Percentiles rank a stretch among this genome's conserved stretches.
Conservation (phyloP, 225 moss, liverwort and hornwort species). For the Sphagnum contortum region DNA sequence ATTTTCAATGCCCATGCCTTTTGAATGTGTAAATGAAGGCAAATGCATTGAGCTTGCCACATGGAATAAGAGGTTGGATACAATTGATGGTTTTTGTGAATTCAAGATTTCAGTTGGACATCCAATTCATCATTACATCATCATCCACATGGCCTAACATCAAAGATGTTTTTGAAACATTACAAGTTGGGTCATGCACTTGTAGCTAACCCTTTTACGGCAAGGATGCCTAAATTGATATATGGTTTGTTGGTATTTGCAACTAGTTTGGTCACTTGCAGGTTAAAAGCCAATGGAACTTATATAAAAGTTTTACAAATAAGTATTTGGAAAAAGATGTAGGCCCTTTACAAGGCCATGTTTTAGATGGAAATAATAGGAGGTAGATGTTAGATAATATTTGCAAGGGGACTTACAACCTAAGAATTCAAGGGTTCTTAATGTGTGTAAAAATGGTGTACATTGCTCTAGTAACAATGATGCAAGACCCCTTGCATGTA, state of each 20-base stretch:
- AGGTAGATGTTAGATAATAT: not conserved
- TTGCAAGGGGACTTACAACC: too few relatives aligned
- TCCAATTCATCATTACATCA: not conserved
- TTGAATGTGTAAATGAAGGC: constrained; percentile 5
- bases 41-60: not conserved
- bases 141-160: not conserved
- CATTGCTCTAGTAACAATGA: too few relatives aligned
- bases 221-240: not conserved
- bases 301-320: not conserved
- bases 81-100: constrained; percentile 2
- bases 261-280: not conserved
- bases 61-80: constrained; percentile 1
- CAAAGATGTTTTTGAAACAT: not conserved
- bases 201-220: too few relatives aligned
- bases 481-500: too few relatives aligned
- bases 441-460: not conserved
- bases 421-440: too few relatives aligned
- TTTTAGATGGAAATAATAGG: not conserved
- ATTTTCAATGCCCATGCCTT: not conserved
- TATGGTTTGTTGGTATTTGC: not conserved
- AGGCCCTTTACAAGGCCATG: not conserved
- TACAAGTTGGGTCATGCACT: not conserved
- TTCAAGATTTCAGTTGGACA: not conserved
- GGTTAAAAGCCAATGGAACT: not conserved
- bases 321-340: not conserved